phyloP scores from a whole-genome alignment of 768 basidiomycete species.

The Amylocystis lapponica region DNA sequence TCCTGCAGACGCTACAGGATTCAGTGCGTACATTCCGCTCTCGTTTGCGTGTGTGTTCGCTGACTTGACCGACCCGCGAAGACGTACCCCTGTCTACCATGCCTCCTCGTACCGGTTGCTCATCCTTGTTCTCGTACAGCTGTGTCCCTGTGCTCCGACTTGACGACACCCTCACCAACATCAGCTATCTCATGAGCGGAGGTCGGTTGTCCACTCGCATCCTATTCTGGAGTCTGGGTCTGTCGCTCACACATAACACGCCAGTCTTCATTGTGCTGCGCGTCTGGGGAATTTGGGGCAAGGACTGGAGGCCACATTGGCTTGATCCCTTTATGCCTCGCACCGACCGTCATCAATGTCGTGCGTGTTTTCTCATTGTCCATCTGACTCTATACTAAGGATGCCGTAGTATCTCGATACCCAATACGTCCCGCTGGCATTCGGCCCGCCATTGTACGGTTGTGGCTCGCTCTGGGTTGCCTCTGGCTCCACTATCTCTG shows the following conservation, averaged over 20 bases:
- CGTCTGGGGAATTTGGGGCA: conserved; percentile 11
- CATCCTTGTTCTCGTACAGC: not conserved
- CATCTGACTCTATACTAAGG: too few species aligned
- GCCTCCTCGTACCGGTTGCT: too few species aligned
- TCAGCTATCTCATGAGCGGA: conserved; percentile 13
- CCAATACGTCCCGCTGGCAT: conserved; percentile 14
- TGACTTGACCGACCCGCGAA: too few species aligned
- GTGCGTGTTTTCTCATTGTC: conserved; percentile 4
- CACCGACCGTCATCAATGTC: conserved; percentile 6
- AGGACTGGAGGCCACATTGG: conserved; percentile 5
- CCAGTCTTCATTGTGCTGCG: conserved; percentile 14
- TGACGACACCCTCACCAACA: conserved; percentile 13
- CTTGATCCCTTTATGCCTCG: conserved; percentile 6
- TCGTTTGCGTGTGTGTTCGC: too few species aligned
- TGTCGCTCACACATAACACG: not conserved
- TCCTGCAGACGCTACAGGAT: conserved; percentile 9
- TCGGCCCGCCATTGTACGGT: conserved; percentile 14
- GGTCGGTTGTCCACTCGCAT: conserved; percentile 1
- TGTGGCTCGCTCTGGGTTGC: too few species aligned
- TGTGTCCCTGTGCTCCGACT: conserved; percentile 14
- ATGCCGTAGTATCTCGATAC: conserved; percentile 10
- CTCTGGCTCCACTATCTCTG: too few species aligned
- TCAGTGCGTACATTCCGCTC: conserved; percentile 2
- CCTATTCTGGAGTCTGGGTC: not conserved
- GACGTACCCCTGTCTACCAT: too few species aligned